These are phyloP conservation scores for Stachybotrys elegans DNA, from an alignment of 2,329 filamentous ascomycete genomes.

Conservation along the genomic window DNA sequence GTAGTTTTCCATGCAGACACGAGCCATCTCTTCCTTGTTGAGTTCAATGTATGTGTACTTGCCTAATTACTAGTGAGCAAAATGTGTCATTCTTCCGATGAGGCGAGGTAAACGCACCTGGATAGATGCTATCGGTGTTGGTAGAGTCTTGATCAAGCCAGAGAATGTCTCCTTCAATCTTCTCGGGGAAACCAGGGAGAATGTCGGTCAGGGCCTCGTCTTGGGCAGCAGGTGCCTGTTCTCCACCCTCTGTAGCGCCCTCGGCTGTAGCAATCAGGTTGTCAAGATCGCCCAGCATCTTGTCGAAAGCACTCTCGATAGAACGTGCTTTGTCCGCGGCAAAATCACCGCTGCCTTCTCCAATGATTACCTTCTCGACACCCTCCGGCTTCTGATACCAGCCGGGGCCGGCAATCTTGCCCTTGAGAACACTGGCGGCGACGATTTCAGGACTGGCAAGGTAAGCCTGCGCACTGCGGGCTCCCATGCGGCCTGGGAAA, in stretches of 20 bases:
- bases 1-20: constrained; percentile 93
- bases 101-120: too few relatives aligned
- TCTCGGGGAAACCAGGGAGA: constrained; percentile 80
- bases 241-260: constrained; percentile 14
- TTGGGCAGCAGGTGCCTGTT: neutral
- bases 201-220: constrained; percentile 56
- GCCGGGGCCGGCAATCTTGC: constrained; percentile 67
- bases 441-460: constrained; percentile 84
- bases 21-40: constrained; percentile 71
- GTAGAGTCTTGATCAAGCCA: constrained; percentile 80
- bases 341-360: constrained; percentile 63
- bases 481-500: constrained; percentile 86
- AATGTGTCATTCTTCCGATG: too few relatives aligned
- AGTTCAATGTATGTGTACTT: constrained; percentile 90
- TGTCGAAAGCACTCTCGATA: constrained; percentile 62
- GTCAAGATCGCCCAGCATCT: constrained; percentile 65
- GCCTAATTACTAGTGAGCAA: too few relatives aligned
- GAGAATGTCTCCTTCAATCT: constrained; percentile 78
- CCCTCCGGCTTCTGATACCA: constrained; percentile 67
- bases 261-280: constrained; percentile 40
- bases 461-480: constrained; percentile 63
- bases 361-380: constrained; percentile 61
- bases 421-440: constrained; percentile 72
- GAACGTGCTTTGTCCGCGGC: constrained; percentile 61
- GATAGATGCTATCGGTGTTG: constrained; percentile 90